Percentiles rank a stretch among this genome's conserved stretches.
phyloP scores from a whole-genome alignment of 169 alveolate genomes.

The Plasmodium vinckei region DNA sequence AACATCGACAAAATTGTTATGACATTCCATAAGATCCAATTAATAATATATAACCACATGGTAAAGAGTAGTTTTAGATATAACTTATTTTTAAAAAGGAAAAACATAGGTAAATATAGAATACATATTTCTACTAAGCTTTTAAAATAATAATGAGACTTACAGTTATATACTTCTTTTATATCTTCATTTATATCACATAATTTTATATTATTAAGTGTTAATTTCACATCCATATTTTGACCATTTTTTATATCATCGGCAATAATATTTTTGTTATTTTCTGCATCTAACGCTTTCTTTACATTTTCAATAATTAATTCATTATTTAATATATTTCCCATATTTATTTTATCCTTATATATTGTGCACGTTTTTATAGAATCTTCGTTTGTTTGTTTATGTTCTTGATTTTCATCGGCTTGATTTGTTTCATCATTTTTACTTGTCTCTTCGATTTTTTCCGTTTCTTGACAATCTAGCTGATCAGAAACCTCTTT shows the following conservation, averaged over 20 bases:
- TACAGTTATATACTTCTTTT: conserved; percentile 20
- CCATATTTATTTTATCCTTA: background rate
- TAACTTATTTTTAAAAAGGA: conserved; percentile 43
- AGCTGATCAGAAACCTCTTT: background rate
- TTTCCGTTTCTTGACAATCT: background rate
- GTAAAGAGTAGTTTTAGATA: conserved; percentile 43
- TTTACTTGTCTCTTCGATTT: background rate
- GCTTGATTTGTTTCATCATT: background rate
- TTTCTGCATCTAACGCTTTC: background rate
- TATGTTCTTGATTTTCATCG: background rate
- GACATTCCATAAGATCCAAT: conserved; percentile 44
- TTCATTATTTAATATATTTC: background rate
- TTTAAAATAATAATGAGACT: conserved; percentile 32
- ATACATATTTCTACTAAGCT: conserved; percentile 39
- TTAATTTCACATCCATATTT: background rate
- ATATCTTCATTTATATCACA: conserved; percentile 5
- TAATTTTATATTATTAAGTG: conserved; percentile 12
- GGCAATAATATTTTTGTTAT: background rate
- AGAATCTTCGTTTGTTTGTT: background rate
- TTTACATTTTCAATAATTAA: background rate
- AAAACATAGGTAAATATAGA: conserved; percentile 44
- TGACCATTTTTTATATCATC: background rate
- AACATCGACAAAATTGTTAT: conserved; percentile 32
- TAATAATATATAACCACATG: conserved; percentile 18
- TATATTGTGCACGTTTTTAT: background rate